Percentiles rank a stretch among this genome's conserved stretches.
These are phyloP conservation scores for Elaeis guineensis DNA, from an alignment of 176 grass and related monocot species.

Conservation along the genomic window DNA sequence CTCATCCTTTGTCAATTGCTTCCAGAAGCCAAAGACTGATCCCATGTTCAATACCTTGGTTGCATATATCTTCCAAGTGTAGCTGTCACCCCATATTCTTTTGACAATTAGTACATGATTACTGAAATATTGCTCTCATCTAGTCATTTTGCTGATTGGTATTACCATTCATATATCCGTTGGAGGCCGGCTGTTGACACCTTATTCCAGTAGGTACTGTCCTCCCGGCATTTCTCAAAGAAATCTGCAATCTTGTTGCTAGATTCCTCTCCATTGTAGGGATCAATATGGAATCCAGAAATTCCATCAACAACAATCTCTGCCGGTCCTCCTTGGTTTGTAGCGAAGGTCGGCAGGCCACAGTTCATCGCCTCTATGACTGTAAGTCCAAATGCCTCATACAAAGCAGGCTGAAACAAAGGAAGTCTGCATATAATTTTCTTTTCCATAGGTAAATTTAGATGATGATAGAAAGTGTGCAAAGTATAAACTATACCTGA, in stretches of 20 bases:
- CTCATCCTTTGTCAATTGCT: slow-evolving; percentile 71
- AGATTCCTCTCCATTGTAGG: slow-evolving; percentile 52
- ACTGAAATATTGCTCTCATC: too few relatives aligned
- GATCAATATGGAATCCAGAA: slow-evolving; percentile 92
- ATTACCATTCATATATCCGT: slow-evolving; percentile 84
- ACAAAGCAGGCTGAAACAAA: slow-evolving; percentile 74
- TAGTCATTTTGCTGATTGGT: background rate
- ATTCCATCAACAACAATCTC: slow-evolving; percentile 90
- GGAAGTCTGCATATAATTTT: background rate
- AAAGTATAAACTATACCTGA: slow-evolving; percentile 33
- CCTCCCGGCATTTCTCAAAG: slow-evolving; percentile 77
- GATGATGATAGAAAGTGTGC: too few relatives aligned
- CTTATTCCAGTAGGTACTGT: slow-evolving; percentile 78
- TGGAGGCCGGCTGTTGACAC: slow-evolving; percentile 73
- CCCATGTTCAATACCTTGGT: slow-evolving; percentile 78
- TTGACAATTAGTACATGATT: too few relatives aligned
- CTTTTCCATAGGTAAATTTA: too few relatives aligned
- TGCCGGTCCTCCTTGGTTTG: slow-evolving; percentile 80
- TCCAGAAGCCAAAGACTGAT: slow-evolving; percentile 74
- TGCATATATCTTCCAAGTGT: slow-evolving; percentile 97
- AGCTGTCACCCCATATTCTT: slow-evolving; percentile 23
- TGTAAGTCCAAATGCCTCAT: slow-evolving; percentile 91
- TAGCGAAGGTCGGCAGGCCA: slow-evolving; percentile 74
- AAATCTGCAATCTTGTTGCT: slow-evolving; percentile 74
- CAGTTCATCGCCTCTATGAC: slow-evolving; percentile 98